Conservation (phyloP, 345 rosid genomes). For the Syzygium oleosum region DNA sequence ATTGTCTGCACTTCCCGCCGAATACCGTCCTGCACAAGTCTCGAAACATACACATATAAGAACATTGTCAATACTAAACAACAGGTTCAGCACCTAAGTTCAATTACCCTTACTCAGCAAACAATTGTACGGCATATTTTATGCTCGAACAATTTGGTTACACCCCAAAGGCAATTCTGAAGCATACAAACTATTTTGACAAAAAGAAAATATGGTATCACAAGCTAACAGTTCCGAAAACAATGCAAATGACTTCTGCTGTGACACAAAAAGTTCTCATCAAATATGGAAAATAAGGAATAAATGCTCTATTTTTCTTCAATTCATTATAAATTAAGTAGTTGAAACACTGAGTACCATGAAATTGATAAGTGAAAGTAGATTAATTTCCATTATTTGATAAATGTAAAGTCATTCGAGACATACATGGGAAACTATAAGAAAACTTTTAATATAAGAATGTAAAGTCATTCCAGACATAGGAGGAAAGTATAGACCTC, state of each 20-base stretch:
- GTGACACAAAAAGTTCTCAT: neutral
- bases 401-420: neutral
- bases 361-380: neutral
- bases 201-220: neutral
- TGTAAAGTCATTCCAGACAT: neutral
- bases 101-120: neutral
- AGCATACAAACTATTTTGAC: neutral
- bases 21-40: slow-evolving; percentile 72
- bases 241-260: neutral
- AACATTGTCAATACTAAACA: neutral
- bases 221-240: neutral
- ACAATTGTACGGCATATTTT: neutral
- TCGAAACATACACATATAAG: neutral
- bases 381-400: neutral
- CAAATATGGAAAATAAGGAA: neutral
- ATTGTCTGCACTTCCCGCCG: slow-evolving; percentile 96
- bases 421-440: neutral
- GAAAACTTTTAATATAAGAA: neutral
- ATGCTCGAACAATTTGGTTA: neutral
- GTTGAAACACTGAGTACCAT: neutral
- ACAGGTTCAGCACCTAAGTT: neutral
- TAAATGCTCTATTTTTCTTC: neutral
- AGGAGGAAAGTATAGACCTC: neutral
- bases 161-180: neutral
- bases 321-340: neutral